Evolutionary conservation across 1,284 basidiomycete species (phyloP).

Genomic region (Ganoderma multipileum): DNA sequence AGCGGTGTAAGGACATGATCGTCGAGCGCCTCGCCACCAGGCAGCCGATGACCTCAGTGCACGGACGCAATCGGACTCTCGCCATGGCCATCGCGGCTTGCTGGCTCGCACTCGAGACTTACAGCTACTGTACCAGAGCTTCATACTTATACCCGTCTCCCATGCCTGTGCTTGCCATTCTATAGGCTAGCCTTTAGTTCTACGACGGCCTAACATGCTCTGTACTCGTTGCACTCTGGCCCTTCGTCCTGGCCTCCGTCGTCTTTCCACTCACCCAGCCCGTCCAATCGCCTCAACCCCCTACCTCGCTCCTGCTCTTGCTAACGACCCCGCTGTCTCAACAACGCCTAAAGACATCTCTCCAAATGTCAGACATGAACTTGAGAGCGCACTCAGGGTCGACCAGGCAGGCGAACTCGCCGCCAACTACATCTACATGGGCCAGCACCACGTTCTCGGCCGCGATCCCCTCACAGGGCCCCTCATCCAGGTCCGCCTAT

Average conservation of each 20-base stretch:
- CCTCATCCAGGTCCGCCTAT: constrained; percentile 73
- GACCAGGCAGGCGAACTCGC: constrained; percentile 95
- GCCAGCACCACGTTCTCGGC: constrained; percentile 78
- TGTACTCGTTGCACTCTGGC: neutral
- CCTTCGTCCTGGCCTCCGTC: constrained; percentile 13
- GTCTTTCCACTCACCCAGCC: constrained; percentile 20
- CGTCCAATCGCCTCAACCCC: constrained; percentile 35
- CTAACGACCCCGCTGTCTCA: constrained; percentile 46
- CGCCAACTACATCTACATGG: constrained; percentile 92
- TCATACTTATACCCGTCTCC: neutral
- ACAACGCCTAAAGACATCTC: constrained; percentile 59
- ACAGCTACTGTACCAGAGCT: too few relatives aligned
- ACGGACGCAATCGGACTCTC: too few relatives aligned
- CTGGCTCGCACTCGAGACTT: too few relatives aligned
- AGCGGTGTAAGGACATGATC: too few relatives aligned
- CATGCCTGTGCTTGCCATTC: neutral
- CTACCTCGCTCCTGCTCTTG: constrained; percentile 45
- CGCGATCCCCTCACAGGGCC: constrained; percentile 66
- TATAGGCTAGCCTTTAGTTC: neutral
- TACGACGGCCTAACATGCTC: too few relatives aligned
- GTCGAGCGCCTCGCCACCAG: neutral
- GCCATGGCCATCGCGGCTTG: too few relatives aligned
- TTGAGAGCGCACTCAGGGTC: constrained; percentile 79
- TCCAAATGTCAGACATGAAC: constrained; percentile 50
- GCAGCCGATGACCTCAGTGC: neutral